Base-by-base conservation (phyloP, 495 filamentous ascomycete species). In the Cairneyella variabilis region DNA sequence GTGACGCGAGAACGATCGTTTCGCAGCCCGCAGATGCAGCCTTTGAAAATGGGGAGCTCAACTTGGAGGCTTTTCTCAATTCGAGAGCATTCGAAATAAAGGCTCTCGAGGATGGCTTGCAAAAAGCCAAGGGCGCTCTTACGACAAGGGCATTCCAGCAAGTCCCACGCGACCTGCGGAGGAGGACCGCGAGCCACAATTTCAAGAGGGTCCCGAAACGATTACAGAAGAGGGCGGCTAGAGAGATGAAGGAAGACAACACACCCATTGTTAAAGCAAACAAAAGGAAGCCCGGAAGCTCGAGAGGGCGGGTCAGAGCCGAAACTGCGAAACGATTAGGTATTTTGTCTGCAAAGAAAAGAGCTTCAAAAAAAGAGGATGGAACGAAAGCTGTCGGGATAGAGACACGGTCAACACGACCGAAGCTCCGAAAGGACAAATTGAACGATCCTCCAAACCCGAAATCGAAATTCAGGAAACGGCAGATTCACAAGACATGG, bases 131-230 rank as follows among this genome's bases (percentile, higher is more conserved):
- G 61, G 76, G 76, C 38, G 75, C 75, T 8, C 72, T 85, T 53
- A 82, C 80, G 3, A 83, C 76, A 37, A 76, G 93, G 48, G 91
- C 91, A 10, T 97, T 97, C 62, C 93, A 98, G 68, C 76, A 85
- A 51, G 87, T 98, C 12, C 93, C 93, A 0, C 80, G 89, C 54
- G 81, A 85, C 41, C 70, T 98, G 79, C 74, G 93, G 42, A 75
- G 93, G 49, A 77, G 93, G 57, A 95, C 93, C 0, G 93, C 91
- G 18, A 95, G 90, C 66, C 93, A 98, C 67, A 96, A 97, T 80
- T 85, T 87, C 38, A 95, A 95, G 69, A 79, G 83, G 47, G 85
- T 98, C n/a, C 93, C 93, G 22, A 87, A 82, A 61, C 73, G 88
- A 57, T 70, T 98, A 58, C 78, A 84, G 52, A 71, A 63, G 22